These are phyloP conservation scores for Quercus wislizeni DNA, from an alignment of 306 rosid genomes.

Conservation along the genomic window DNA sequence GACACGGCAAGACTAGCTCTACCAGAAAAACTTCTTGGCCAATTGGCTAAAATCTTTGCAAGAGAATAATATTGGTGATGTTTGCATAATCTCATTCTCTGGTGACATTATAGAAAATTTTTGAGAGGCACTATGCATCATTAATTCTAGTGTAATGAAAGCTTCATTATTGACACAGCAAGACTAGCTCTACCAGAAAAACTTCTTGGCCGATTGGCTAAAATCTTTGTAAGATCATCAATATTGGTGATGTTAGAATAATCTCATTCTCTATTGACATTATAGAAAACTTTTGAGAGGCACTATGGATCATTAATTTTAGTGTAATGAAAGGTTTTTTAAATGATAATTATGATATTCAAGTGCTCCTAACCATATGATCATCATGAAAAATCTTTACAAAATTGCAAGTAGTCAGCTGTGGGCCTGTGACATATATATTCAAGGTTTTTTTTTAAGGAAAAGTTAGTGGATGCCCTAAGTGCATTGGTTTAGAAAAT, in stretches of 20 bases:
- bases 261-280: neutral
- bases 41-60: neutral
- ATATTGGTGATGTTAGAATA: neutral
- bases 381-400: neutral
- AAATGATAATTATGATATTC: neutral
- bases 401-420: neutral
- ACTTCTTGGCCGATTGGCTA: neutral
- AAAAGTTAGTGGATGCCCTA: no score
- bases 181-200: neutral
- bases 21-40: neutral
- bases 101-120: neutral
- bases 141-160: neutral
- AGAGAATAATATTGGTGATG: neutral
- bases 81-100: neutral
- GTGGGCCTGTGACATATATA: neutral
- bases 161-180: neutral
- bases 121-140: neutral
- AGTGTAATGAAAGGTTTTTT: neutral
- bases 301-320: neutral
- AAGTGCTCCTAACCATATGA: neutral
- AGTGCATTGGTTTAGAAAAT: no score
- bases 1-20: neutral
- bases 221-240: neutral
- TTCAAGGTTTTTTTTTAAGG: neutral
- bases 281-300: neutral